Conservation (phyloP, 2,329 filamentous ascomycete genomes). For the Botryotinia narcissicola region DNA sequence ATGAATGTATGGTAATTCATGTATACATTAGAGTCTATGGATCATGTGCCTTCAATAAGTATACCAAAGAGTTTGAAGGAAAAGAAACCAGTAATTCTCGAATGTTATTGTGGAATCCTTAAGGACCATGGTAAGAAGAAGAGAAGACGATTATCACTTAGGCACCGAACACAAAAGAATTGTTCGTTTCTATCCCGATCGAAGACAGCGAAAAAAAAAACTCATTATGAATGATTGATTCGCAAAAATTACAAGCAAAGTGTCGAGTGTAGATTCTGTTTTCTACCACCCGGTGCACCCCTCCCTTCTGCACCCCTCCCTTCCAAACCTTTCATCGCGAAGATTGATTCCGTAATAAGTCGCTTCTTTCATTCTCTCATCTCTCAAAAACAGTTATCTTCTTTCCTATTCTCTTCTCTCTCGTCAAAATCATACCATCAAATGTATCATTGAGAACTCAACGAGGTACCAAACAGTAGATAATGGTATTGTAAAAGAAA, state of each 20-base stretch:
- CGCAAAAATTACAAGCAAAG: background rate
- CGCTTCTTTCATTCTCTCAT: background rate
- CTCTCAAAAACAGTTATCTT: background rate
- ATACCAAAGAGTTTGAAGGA: background rate
- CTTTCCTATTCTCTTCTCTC: background rate
- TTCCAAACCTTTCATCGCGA: background rate
- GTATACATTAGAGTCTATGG: background rate
- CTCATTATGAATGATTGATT: no score
- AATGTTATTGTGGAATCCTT: no score
- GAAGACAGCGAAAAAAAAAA: background rate
- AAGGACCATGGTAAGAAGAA: no score
- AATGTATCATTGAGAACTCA: background rate
- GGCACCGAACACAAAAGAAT: no score
- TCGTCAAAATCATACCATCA: background rate
- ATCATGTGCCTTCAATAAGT: background rate
- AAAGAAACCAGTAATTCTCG: fast-evolving
- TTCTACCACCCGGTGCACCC: background rate
- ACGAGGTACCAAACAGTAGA: background rate
- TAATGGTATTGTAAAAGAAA: background rate
- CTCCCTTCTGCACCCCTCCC: fast-evolving
- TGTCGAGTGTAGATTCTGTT: background rate
- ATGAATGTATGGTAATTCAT: fast-evolving
- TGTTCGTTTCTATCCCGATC: background rate
- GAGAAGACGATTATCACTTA: no score
- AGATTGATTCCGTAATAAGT: background rate